Evolutionary conservation across 345 rosid genomes (phyloP).

Genomic region (Brassica nigra): DNA sequence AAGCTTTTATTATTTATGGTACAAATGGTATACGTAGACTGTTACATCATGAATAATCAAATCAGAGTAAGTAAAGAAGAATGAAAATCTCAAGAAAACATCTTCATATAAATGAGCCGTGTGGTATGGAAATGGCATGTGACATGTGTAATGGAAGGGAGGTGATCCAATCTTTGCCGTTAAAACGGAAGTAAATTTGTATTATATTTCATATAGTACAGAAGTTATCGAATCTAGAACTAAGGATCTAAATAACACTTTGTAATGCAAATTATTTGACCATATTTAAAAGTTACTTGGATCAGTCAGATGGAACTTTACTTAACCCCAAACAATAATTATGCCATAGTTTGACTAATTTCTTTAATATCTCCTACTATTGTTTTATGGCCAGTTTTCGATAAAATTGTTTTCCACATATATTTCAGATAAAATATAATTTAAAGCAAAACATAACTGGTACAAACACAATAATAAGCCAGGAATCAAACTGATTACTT

Average conservation of each 20-base stretch:
- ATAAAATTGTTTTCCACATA: neutral
- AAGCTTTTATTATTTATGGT: too few species aligned
- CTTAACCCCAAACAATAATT: neutral
- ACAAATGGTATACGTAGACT: neutral
- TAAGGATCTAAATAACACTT: neutral
- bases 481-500: neutral
- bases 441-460: neutral
- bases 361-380: neutral
- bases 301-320: neutral
- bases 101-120: neutral
- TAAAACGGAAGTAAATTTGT: neutral
- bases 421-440: neutral
- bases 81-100: neutral
- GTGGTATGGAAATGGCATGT: neutral
- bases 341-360: neutral
- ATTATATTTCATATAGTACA: neutral
- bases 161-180: neutral
- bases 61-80: neutral
- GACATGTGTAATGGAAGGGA: neutral
- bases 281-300: neutral
- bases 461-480: neutral
- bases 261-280: neutral
- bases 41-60: neutral
- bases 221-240: neutral
- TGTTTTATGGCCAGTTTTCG: neutral